These are phyloP conservation scores for Nakazawaea peltata DNA, from an alignment of 805 yeast genomes.

Conservation along the genomic window DNA sequence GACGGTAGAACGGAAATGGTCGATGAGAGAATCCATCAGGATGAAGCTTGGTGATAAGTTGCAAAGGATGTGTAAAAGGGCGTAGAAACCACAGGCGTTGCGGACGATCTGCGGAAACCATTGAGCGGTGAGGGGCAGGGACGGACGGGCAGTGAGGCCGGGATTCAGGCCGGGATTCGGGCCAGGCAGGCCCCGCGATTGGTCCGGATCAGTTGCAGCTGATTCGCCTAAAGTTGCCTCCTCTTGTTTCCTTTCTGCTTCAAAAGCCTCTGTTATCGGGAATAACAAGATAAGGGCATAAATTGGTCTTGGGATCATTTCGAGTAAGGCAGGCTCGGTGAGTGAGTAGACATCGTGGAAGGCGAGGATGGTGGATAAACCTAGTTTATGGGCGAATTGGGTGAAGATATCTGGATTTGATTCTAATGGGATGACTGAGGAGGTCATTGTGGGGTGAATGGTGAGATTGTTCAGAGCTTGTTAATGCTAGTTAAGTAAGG, in stretches of 20 bases:
- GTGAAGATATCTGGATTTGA: constrained; percentile 84
- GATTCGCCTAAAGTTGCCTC: constrained; percentile 17
- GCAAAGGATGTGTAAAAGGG: constrained; percentile 55
- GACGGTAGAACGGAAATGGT: constrained; percentile 13
- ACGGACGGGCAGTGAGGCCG: too few relatives aligned
- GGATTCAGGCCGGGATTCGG: too few relatives aligned
- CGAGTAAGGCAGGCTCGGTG: constrained; percentile 74
- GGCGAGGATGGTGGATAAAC: constrained; percentile 48
- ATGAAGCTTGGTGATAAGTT: constrained; percentile 40
- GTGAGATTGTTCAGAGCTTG: too few relatives aligned
- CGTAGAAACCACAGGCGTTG: constrained; percentile 92
- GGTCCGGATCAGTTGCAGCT: too few relatives aligned
- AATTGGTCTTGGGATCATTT: constrained; percentile 76
- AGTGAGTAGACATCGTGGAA: constrained; percentile 82
- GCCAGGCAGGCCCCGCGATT: too few relatives aligned
- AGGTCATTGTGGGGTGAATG: neutral
- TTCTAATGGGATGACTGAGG: constrained; percentile 75
- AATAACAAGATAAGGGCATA: constrained; percentile 71
- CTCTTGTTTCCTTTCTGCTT: constrained; percentile 35
- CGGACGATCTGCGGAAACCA: constrained; percentile 84
- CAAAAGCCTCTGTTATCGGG: constrained; percentile 65
- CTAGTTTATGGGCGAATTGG: constrained; percentile 56
- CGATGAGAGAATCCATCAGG: constrained; percentile 24
- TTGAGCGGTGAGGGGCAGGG: constrained; percentile 29
- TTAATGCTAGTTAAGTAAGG: too few relatives aligned